Conservation (phyloP, 306 rosid species). For the Castanopsis chinensis region DNA sequence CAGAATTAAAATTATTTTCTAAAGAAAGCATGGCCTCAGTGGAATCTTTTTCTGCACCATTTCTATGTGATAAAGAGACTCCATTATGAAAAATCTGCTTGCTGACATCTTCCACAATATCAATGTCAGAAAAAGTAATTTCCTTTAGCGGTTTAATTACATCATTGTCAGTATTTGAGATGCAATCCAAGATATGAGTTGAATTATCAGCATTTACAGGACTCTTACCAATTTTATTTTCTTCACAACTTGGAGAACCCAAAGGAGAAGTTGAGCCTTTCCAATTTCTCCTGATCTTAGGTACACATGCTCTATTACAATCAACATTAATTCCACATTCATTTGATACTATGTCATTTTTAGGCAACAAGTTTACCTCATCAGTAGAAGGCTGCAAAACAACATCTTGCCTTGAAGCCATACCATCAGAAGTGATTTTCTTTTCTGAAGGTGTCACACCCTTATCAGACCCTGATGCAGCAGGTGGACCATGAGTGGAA, state of each 20-base stretch:
- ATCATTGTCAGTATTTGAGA: conserved; percentile 25
- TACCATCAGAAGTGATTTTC: conserved; percentile 27
- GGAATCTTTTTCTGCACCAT: conserved; percentile 33
- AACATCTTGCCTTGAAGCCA: conserved; percentile 19
- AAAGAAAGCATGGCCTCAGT: conserved; percentile 26
- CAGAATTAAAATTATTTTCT: conserved; percentile 32
- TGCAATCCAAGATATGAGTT: conserved; percentile 25
- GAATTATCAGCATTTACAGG: conserved; percentile 37
- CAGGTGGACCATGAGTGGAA: conserved; percentile 17
- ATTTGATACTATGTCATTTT: conserved; percentile 30
- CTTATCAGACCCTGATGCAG: conserved; percentile 28
- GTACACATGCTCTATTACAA: conserved; percentile 27
- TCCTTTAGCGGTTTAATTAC: conserved; percentile 24
- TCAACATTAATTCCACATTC: conserved; percentile 34
- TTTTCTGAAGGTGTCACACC: conserved; percentile 24
- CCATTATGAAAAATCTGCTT: conserved; percentile 35
- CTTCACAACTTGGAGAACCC: conserved; percentile 29
- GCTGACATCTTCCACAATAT: conserved; percentile 31
- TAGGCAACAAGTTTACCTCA: conserved; percentile 29
- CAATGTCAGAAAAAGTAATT: conserved; percentile 36
- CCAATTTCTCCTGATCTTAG: conserved; percentile 36
- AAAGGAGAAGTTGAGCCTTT: conserved; percentile 31
- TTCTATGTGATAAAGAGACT: conserved; percentile 29
- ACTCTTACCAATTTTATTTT: conserved; percentile 26
- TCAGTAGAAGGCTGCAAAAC: conserved; percentile 19